phyloP scores from a whole-genome alignment of 352 stramenopile genomes.

The Phytophthora niederhauseri region DNA sequence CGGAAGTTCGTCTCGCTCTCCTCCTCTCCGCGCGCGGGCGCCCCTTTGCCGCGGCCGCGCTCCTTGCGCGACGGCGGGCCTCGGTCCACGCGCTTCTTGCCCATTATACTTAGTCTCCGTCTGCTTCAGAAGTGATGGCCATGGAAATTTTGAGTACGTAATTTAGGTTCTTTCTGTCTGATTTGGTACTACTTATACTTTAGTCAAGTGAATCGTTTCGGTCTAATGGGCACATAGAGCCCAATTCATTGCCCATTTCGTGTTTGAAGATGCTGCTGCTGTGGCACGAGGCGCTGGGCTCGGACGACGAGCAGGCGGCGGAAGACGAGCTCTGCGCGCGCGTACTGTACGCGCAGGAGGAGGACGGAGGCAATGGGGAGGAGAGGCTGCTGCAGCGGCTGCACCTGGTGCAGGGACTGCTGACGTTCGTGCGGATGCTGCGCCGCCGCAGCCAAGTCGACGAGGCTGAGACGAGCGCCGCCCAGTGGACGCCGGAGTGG shows the following conservation, averaged over 20 bases:
- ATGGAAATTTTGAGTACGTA: background rate
- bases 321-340: slow-evolving; percentile 56
- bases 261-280: slow-evolving; percentile 46
- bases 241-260: background rate
- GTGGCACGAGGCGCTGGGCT: slow-evolving; percentile 67
- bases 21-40: slow-evolving; percentile 48
- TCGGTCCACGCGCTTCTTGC: slow-evolving; percentile 38
- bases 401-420: slow-evolving; percentile 57
- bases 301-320: slow-evolving; percentile 67
- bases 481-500: slow-evolving; percentile 33
- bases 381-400: slow-evolving; percentile 43
- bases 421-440: slow-evolving; percentile 56
- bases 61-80: slow-evolving; percentile 29
- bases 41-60: slow-evolving; percentile 10
- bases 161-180: background rate
- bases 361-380: background rate
- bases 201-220: background rate
- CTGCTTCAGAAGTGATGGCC: background rate
- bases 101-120: slow-evolving; percentile 18
- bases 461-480: background rate
- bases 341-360: slow-evolving; percentile 44
- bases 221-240: background rate
- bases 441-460: slow-evolving; percentile 4
- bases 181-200: background rate
- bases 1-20: slow-evolving; percentile 72